Evolutionary conservation across 2,329 filamentous ascomycete species (phyloP), one percentile per base, ranked within the genome.

Genomic region (Aotearoamyces nothofagi): DNA sequence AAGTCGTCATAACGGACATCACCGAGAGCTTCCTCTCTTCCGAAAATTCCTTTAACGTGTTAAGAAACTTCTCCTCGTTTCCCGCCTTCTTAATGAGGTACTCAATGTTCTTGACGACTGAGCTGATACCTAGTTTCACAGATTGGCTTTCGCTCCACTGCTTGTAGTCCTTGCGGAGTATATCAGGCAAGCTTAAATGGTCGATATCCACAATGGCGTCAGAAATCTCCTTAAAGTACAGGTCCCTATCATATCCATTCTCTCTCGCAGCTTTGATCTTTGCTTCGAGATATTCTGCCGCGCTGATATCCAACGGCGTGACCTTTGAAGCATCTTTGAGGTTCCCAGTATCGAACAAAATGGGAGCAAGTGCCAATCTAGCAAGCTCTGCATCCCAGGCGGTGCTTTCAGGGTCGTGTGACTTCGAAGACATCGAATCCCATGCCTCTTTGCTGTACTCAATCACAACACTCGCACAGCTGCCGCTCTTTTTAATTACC

Each of bases 141-240:
- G 45, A 47, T 3, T 51, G 55, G 8, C 56, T 55, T 31, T 71
- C 68, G 8, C 54, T 55, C 80, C 80, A 90, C 45, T 79, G 64
- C 55, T 92, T 92, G 54, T 86, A 92, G 53, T 92, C 81, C 50
- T 87, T 87, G 38, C 78, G 63, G 29, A 87, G 52, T 22, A 86
- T 64, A 40, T 86, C 80, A 13, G 63, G 55, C 39, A 83, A 51
- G 20, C 54, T 57, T 25, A 90, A 53, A 0, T 46, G 40, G 3
- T 63, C 66, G 29, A 90, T 61, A 39, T 83, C 67, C 37, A 70
- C 65, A 51, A 86, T 86, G 4, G 79, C 73, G 4, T 51, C 51
- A 1, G 61, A 58, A 15, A 86, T 62, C 31, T 68, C 55, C 4
- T 61, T 48, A 45, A 68, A 81, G 49, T 75, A 81, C 3, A 35